Evolutionary conservation across 495 filamentous ascomycete genomes (phyloP).

Genomic region (Halenospora varia): DNA sequence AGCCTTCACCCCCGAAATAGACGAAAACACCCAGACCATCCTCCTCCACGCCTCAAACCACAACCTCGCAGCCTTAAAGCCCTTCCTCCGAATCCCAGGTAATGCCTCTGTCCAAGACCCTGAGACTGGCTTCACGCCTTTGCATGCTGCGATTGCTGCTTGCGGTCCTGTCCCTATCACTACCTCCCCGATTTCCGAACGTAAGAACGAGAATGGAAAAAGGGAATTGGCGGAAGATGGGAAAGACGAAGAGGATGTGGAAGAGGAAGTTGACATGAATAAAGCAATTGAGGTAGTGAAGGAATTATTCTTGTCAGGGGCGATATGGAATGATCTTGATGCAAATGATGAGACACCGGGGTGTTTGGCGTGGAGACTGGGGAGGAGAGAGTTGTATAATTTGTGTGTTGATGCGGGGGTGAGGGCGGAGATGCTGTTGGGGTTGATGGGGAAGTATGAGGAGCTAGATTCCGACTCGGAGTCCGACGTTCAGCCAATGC

Average conservation of each 20-base stretch:
- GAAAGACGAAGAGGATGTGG: slow-evolving; percentile 27
- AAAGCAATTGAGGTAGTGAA: slow-evolving; percentile 61
- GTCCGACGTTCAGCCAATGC: no score
- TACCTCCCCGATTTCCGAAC: background rate
- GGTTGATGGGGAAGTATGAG: slow-evolving; percentile 72
- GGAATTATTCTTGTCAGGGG: slow-evolving; percentile 79
- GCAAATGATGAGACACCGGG: slow-evolving; percentile 83
- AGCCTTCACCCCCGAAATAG: slow-evolving; percentile 8
- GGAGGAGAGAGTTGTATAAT: slow-evolving; percentile 70
- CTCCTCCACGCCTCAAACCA: slow-evolving; percentile 83
- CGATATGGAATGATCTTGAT: slow-evolving; percentile 97
- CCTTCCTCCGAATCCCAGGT: slow-evolving; percentile 60
- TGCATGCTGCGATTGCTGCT: slow-evolving; percentile 86
- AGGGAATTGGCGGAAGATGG: slow-evolving; percentile 30
- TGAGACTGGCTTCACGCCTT: slow-evolving; percentile 78
- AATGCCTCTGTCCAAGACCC: slow-evolving; percentile 76
- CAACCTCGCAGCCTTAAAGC: slow-evolving; percentile 68
- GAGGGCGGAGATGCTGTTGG: slow-evolving; percentile 81
- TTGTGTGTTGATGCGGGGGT: slow-evolving; percentile 89
- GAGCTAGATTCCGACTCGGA: slow-evolving; percentile 61
- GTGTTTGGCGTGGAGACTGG: slow-evolving; percentile 74
- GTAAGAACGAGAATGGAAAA: background rate
- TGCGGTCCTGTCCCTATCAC: slow-evolving; percentile 49
- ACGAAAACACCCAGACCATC: slow-evolving; percentile 49
- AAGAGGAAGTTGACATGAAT: slow-evolving; percentile 41